Evolutionary conservation across 805 yeast species (phyloP), one percentile per base, ranked within the genome.

Genomic region (Candida adriatica): DNA sequence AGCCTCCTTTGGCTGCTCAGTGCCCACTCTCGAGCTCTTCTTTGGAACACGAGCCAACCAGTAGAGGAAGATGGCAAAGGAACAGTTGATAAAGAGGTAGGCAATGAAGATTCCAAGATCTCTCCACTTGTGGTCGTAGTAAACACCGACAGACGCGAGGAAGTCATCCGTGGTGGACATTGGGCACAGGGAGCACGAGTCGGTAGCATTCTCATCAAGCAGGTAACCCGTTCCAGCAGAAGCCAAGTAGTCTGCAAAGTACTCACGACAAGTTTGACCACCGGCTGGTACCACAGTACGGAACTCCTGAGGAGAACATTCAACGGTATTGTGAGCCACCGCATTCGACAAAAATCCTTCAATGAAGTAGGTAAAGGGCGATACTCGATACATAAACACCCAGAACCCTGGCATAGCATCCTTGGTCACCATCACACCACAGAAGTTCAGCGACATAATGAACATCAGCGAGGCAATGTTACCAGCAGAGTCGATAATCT

Each of bases 11-110:
- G 39, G 39, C 29, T 36, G 39, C 16, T 36, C 29, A 10, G 32
- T 30, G 7, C 26, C 22, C 6, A 36, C 36, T 29, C 39, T 31
- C 20, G 31, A 27, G 20, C 53, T 41, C 68, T 71, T 46, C 68
- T 79, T 79, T 34, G 92, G 92, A 39, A 81, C 90, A 66, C 92
- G 73, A 9, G 76, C 79, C 29, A 39, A 30, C 45, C 82, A 76
- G 65, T 79, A 68, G 40, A 66, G 46, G 47, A 62, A 68, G 2
- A 56, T 33, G 10, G 80, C 63, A 34, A 62, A 61, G 31, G 36
- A 27, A 18, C 60, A 41, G 45, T 67, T 66, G 54, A 67, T 59
- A 18, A 50, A 30, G 31, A 66, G 61, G 51, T 50, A 67, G 16
- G 55, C 66, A 59, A 62, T 59, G 55, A 70, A 60, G 42, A 76